These are phyloP conservation scores for Lycium ferocissimum DNA, from an alignment of 257 asterid species.

Conservation along the genomic window DNA sequence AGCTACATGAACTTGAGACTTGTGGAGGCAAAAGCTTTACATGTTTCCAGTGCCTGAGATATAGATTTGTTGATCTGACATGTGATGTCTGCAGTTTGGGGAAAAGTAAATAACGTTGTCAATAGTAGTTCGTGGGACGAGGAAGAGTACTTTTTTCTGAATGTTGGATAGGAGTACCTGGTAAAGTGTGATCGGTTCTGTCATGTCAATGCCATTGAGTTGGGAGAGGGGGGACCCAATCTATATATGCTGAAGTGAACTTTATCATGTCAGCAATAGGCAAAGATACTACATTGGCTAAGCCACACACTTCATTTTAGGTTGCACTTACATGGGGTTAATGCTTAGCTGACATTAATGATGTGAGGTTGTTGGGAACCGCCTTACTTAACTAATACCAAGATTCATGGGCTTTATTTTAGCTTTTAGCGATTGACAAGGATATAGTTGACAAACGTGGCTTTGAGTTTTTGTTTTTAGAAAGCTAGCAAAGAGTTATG, in stretches of 20 bases:
- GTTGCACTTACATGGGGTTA: not conserved
- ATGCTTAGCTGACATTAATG: not conserved
- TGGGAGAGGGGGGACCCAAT: not conserved
- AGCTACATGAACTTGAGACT: not conserved
- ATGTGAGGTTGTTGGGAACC: not conserved
- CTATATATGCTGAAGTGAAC: not conserved
- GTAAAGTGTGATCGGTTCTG: not conserved
- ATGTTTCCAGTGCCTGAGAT: not conserved
- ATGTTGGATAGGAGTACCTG: not conserved
- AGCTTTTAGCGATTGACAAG: not conserved
- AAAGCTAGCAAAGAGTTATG: not conserved
- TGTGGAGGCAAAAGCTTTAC: slow-evolving; percentile 18
- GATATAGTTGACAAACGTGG: not conserved
- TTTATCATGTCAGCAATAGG: not conserved
- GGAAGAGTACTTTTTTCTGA: not conserved
- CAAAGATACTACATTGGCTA: not conserved
- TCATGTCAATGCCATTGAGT: not conserved
- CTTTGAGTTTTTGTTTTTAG: not conserved
- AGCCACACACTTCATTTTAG: not conserved
- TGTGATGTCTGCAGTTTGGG: not conserved
- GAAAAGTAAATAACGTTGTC: not conserved
- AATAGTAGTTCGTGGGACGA: slow-evolving; percentile 6
- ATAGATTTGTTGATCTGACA: not conserved
- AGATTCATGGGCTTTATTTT: not conserved
- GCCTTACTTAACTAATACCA: not conserved